Evolutionary conservation across 2,329 filamentous ascomycete species (phyloP).

Genomic region (Aspergillus sp.): DNA sequence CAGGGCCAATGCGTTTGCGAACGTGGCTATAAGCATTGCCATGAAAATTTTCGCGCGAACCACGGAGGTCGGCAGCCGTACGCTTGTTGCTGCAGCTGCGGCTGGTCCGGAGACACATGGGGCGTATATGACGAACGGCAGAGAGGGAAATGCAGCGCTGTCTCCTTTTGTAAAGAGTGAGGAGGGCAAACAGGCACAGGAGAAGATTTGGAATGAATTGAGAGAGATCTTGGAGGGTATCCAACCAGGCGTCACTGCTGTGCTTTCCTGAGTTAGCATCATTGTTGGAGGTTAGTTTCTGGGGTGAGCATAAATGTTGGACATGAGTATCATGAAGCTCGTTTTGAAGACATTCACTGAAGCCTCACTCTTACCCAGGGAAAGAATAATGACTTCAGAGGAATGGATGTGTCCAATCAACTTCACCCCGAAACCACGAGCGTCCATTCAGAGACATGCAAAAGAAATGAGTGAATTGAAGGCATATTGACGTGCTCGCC

Average conservation of each 20-base stretch:
- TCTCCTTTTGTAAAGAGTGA: conserved; percentile 34
- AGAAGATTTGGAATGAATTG: conserved; percentile 42
- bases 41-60: conserved; percentile 30
- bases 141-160: conserved; percentile 19
- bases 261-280: too few relatives aligned
- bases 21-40: conserved; percentile 23
- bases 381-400: too few relatives aligned
- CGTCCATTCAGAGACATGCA: too few relatives aligned
- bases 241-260: conserved; percentile 27
- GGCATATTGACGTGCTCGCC: too few relatives aligned
- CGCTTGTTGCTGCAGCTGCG: conserved; percentile 32
- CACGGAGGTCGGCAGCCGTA: conserved; percentile 45
- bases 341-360: too few relatives aligned
- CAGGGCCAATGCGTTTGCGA: conserved; percentile 5
- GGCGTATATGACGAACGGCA: conserved; percentile 38
- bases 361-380: too few relatives aligned
- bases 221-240: conserved; percentile 36
- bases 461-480: too few relatives aligned
- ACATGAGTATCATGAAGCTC: too few relatives aligned
- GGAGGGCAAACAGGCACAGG: conserved; percentile 32
- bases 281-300: too few relatives aligned
- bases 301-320: too few relatives aligned
- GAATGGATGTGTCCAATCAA: too few relatives aligned
- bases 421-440: too few relatives aligned
- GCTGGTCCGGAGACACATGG: conserved; percentile 42